Base-by-base conservation (phyloP, 169 alveolate species). In the Plasmodium relictum region DNA sequence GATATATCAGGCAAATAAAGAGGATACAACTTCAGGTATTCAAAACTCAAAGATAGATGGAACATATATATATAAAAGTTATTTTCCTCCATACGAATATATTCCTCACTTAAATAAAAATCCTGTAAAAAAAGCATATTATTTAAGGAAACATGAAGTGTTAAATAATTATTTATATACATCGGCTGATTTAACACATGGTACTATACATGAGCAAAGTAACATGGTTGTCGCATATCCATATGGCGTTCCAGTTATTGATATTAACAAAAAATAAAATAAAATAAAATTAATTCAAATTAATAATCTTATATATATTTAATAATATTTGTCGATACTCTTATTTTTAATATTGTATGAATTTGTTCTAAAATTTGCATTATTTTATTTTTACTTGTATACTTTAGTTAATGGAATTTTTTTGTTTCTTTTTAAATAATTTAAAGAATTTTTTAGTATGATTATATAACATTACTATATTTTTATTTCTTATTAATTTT, bases 201-300 rank as follows among this genome's bases (percentile, higher is more conserved):
- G 78, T 9, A 78, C 59, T 18, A 63, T 78, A 31, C 71, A 78
- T 44, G 39, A 58, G 41, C 89, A 78, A 73, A 63, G 37, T 44
- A 78, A 78, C 16, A 66, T 62, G 54, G 76, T 48, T 37, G 89
- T 78, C 48, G 45, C 89, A 20, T 78, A 78, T 16, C 89, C 89
- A 2, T 78, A 78, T 37, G 89, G 89, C 5, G 89, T 78, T 37
- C 89, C 89, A 42, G 62, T 45, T 37, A 69, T 78, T 24, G 45
- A 78, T 41, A 18, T 74, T 39, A 61, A 61, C 50, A 70, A 48
- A 3, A 18, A 39, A 18, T 18, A 59, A 37, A 59, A 16, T 59
- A 48, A 48, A 9, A 48, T 2, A 14, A 48, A 31, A 3, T 2
- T 31, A 3, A 31, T 31, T 31, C 3, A 31, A 31, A 31, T 31